Percentiles rank a stretch among this genome's conserved stretches.
Evolutionary conservation across 345 rosid genomes (phyloP).

Genomic region (Nephelium lappaceum): DNA sequence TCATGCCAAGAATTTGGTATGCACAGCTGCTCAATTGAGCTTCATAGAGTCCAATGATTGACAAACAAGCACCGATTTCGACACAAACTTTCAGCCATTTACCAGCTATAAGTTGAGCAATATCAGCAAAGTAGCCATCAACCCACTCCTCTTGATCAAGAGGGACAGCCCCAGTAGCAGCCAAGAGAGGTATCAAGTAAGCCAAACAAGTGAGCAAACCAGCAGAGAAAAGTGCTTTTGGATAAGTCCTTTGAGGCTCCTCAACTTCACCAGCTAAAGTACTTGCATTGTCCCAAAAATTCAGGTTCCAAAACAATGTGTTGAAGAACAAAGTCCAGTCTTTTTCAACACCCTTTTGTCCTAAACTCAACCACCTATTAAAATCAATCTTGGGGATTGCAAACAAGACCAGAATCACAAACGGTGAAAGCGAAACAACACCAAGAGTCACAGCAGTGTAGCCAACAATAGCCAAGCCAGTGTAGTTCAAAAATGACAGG

Average conservation of each 20-base stretch:
- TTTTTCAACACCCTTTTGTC: slow-evolving; percentile 54
- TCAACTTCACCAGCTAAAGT: slow-evolving; percentile 87
- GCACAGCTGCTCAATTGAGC: slow-evolving; percentile 67
- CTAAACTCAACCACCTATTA: slow-evolving; percentile 70
- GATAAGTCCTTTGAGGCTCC: slow-evolving; percentile 69
- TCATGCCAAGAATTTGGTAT: slow-evolving; percentile 82
- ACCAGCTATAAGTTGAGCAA: slow-evolving; percentile 59
- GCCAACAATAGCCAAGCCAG: slow-evolving; percentile 74
- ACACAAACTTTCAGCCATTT: slow-evolving; percentile 68
- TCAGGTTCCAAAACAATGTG: slow-evolving; percentile 92
- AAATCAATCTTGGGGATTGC: slow-evolving; percentile 75
- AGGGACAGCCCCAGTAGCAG: slow-evolving; percentile 57
- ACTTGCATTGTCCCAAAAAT: slow-evolving; percentile 91
- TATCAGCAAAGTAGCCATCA: slow-evolving; percentile 69
- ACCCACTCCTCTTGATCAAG: slow-evolving; percentile 52
- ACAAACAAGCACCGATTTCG: slow-evolving; percentile 60
- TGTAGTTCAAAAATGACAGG: slow-evolving; percentile 68
- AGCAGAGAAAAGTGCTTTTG: slow-evolving; percentile 59
- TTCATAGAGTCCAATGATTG: slow-evolving; percentile 53
- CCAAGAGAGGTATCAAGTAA: slow-evolving; percentile 77
- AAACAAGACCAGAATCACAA: slow-evolving; percentile 60
- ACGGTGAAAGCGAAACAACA: slow-evolving; percentile 71
- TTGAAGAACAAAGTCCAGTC: slow-evolving; percentile 85
- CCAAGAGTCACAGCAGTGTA: slow-evolving; percentile 72
- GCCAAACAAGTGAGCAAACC: slow-evolving; percentile 80